Conservation (phyloP, 805 yeast species). For the Tanozyma kutaoensis region DNA sequence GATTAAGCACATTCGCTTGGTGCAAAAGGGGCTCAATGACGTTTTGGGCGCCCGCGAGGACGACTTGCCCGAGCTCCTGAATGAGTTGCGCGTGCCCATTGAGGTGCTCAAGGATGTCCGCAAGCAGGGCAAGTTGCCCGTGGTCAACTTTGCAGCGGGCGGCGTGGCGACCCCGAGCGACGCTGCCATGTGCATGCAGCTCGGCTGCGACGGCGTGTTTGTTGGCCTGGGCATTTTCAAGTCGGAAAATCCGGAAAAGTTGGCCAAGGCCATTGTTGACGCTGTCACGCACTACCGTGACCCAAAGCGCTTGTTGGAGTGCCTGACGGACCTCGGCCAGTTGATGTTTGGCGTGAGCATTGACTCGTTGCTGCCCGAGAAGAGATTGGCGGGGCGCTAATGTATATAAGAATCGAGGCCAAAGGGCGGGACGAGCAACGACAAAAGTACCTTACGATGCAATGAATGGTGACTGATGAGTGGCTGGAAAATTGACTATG, state of each 20-base stretch:
- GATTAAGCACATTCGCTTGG: conserved; percentile 55
- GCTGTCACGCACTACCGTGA: conserved; percentile 64
- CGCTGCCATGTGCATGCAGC: conserved; percentile 73
- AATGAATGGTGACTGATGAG: too few relatives aligned
- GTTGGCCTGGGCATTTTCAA: conserved; percentile 74
- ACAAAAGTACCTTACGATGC: too few relatives aligned
- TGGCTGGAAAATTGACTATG: too few relatives aligned
- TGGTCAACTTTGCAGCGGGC: conserved; percentile 80
- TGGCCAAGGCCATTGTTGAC: conserved; percentile 69
- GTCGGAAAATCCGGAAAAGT: conserved; percentile 55
- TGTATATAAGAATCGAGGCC: too few relatives aligned
- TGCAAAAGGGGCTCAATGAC: conserved; percentile 40
- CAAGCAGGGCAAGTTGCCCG: conserved; percentile 53
- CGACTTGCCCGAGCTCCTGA: conserved; percentile 36
- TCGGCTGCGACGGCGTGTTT: conserved; percentile 70
- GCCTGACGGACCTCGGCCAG: conserved; percentile 59
- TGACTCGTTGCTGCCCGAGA: conserved; percentile 31
- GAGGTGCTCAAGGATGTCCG: conserved; percentile 37
- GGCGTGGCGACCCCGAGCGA: conserved; percentile 85
- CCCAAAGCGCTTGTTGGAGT: conserved; percentile 45
- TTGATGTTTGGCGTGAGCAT: conserved; percentile 65
- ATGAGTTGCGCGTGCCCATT: conserved; percentile 44
- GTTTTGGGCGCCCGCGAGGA: conserved; percentile 25
- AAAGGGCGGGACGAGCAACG: too few relatives aligned
- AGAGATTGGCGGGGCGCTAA: too few relatives aligned